phyloP scores from a whole-genome alignment of 2,329 filamentous ascomycete species.

The Colletotrichum acutatum region DNA sequence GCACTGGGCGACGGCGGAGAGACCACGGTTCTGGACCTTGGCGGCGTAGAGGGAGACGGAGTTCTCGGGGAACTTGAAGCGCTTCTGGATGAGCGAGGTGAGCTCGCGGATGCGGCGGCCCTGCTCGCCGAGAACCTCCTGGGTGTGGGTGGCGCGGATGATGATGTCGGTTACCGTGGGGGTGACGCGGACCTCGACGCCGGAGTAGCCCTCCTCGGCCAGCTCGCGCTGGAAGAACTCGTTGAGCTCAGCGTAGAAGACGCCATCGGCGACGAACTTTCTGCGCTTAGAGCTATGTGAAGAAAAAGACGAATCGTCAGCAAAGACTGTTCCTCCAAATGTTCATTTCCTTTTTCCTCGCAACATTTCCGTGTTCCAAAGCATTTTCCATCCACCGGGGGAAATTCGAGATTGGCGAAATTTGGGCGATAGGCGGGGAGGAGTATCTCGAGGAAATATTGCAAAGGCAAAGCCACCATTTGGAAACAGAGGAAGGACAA shows the following conservation, averaged over 20 bases:
- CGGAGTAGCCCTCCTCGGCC: constrained; percentile 99
- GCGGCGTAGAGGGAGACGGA: constrained; percentile 99
- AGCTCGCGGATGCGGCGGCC: constrained; percentile 99
- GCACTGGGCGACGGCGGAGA: constrained; percentile 99
- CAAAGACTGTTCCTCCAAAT: not conserved
- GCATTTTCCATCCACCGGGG: not conserved
- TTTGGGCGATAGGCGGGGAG: constrained; percentile 7
- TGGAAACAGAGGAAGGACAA: constrained; percentile 38
- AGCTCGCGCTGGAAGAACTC: constrained; percentile 99
- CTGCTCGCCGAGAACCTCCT: constrained; percentile 99
- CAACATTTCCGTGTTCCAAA: too few species aligned
- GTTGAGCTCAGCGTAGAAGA: constrained; percentile 99
- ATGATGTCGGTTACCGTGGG: constrained; percentile 99
- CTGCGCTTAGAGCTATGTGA: constrained; percentile 82
- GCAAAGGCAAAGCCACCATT: not conserved
- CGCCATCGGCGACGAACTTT: constrained; percentile 97
- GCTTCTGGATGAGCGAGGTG: constrained; percentile 99
- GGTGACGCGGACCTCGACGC: constrained; percentile 99
- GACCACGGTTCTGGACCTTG: constrained; percentile 99
- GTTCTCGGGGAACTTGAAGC: constrained; percentile 99
- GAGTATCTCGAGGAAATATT: not conserved
- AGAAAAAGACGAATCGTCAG: constrained; percentile 31
- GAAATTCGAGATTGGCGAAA: constrained; percentile 9
- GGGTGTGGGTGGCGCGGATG: constrained; percentile 99
- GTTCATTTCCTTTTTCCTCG: not conserved